phyloP scores from a whole-genome alignment of 179 eudicot genomes.

The Corrigiola litoralis region DNA sequence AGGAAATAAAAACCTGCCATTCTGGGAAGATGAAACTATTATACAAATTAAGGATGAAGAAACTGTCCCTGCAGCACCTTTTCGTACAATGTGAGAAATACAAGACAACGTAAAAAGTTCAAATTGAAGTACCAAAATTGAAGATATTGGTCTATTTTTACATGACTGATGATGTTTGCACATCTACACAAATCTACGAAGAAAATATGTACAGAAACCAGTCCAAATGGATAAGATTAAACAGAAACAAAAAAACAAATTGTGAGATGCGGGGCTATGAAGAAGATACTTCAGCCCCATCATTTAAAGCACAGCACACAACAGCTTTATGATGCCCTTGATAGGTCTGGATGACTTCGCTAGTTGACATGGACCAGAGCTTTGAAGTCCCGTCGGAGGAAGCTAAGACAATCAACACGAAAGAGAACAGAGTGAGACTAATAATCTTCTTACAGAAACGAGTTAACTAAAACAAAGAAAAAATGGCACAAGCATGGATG shows the following conservation, averaged over 20 bases:
- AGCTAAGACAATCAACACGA: constrained; percentile 39
- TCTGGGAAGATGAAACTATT: no score
- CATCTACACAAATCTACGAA: not conserved
- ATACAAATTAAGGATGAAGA: no score
- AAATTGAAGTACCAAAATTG: no score
- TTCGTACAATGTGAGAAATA: not conserved
- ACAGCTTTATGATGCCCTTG: constrained; percentile 93
- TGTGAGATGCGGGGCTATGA: not conserved
- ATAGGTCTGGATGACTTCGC: constrained; percentile 73
- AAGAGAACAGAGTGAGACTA: not conserved
- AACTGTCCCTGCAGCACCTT: no score
- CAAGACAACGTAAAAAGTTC: no score
- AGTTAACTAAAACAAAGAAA: not conserved
- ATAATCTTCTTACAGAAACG: not conserved
- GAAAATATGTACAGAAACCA: constrained; percentile 7
- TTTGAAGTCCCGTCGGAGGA: constrained; percentile 87
- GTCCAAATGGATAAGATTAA: not conserved
- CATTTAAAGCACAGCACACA: constrained; percentile 91
- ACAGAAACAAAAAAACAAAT: not conserved
- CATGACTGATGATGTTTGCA: not conserved
- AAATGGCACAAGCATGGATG: not conserved
- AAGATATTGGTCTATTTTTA: not conserved
- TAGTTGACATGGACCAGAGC: constrained; percentile 72
- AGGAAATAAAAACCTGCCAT: no score
- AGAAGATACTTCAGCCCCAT: constrained; percentile 74